phyloP scores from a whole-genome alignment of 1,139 yeast species.

The Saccharomycopsis hybrid region DNA sequence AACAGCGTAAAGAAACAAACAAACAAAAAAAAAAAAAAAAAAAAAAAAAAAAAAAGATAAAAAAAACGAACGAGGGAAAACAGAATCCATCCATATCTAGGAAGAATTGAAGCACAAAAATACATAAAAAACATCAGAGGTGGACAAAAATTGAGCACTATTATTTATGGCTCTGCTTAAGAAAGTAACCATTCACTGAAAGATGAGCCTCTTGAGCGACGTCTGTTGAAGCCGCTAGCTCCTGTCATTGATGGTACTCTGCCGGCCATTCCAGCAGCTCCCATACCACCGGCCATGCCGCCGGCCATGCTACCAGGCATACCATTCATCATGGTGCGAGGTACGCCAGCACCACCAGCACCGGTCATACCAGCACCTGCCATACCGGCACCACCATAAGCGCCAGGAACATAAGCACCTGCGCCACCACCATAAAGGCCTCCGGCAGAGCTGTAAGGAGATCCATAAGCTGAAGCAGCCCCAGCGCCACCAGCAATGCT shows the following conservation, averaged over 20 bases:
- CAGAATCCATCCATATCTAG: neutral
- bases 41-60: neutral
- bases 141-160: too few species aligned
- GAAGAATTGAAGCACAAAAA: neutral
- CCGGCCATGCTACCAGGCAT: neutral
- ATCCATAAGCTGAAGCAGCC: too few species aligned
- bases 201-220: too few species aligned
- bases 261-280: too few species aligned
- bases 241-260: neutral
- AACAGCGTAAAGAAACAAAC: too few species aligned
- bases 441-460: too few species aligned
- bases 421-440: neutral
- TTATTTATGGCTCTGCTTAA: too few species aligned
- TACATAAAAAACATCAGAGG: too few species aligned
- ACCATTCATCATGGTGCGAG: conserved; percentile 21
- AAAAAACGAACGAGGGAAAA: neutral
- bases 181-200: too few species aligned
- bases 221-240: too few species aligned
- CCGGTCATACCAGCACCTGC: neutral
- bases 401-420: conserved; percentile 4
- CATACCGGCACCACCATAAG: conserved; percentile 13
- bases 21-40: too few species aligned
- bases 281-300: neutral
- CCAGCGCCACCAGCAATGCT: neutral
- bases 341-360: conserved; percentile 19